phyloP scores from a whole-genome alignment of 805 yeast genomes.

The Ogataea methanolica region DNA sequence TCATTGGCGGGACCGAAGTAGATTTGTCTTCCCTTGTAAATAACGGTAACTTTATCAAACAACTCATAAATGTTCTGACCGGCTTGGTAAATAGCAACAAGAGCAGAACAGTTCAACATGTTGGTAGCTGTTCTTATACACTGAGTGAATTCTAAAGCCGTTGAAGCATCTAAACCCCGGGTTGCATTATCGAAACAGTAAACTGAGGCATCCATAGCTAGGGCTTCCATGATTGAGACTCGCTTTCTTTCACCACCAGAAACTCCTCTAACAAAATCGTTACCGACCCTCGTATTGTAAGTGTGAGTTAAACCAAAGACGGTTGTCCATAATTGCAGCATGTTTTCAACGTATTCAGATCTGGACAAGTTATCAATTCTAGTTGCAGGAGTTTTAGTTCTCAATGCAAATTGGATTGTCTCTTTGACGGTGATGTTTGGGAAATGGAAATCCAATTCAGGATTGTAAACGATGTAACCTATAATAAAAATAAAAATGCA shows the following conservation, averaged over 20 bases:
- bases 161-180: constrained; percentile 68
- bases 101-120: constrained; percentile 50
- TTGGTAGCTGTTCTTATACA: constrained; percentile 61
- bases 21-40: constrained; percentile 59
- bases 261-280: constrained; percentile 61
- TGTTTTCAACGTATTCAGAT: constrained; percentile 35
- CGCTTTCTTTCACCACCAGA: constrained; percentile 74
- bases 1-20: constrained; percentile 51
- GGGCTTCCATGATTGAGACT: constrained; percentile 63
- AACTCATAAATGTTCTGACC: constrained; percentile 59
- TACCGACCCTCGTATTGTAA: constrained; percentile 57
- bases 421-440: constrained; percentile 74
- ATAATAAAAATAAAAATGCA: background rate
- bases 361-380: constrained; percentile 38
- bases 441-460: constrained; percentile 67
- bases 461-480: constrained; percentile 50
- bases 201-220: constrained; percentile 47
- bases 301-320: constrained; percentile 58
- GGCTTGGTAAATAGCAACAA: constrained; percentile 66
- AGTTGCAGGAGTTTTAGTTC: constrained; percentile 58
- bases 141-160: constrained; percentile 61
- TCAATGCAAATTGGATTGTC: constrained; percentile 66
- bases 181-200: constrained; percentile 69
- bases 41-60: constrained; percentile 56
- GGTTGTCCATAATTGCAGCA: constrained; percentile 47